Evolutionary conservation across 805 yeast species (phyloP), one percentile per base, ranked within the genome.

Genomic region (Saccharomycopsis selenospora): DNA sequence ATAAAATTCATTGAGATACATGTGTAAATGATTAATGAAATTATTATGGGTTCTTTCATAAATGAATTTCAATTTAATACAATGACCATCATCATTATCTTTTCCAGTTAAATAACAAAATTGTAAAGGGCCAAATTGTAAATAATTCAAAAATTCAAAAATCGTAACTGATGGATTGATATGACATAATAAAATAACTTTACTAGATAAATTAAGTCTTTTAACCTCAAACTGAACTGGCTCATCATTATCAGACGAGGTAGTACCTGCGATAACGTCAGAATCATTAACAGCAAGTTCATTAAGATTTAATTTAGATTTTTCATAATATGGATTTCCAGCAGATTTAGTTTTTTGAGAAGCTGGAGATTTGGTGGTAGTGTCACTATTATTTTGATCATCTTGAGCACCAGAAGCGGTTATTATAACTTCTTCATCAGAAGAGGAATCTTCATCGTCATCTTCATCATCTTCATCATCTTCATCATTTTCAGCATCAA

Each of bases 121-220:
- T 26, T 53, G 56, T 10, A 53, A 26, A 7, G 56, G 56, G 10
- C 56, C 56, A 45, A 53, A 53, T 36, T 53, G 47, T n/a, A 53
- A 22, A 29, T 44, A 48, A 25, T 50, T 53, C 23, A 53, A 40
- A 36, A 53, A 53, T 18, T 50, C 54, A 36, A 47, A 41, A 3
- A 48, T 38, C 23, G 47, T 42, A 22, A 50, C 48, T 20, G 17
- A 28, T 4, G 43, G 30, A 26, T 43, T 44, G 18, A 53, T 40
- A 20, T 53, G 48, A 17, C 46, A 36, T 5, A 53, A 43, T 11
- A 47, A 27, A 20, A 53, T 45, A 4, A 45, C 47, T 23, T 53
- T 53, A 3, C 42, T 36, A 5, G 52, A 41, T 28, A 53, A 45
- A 14, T 25, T 33, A 20, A 14, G 43, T 23, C 26, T 40, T 26